Conservation (phyloP, 2,329 filamentous ascomycete genomes). For the Stagonosporopsis vannaccii region DNA sequence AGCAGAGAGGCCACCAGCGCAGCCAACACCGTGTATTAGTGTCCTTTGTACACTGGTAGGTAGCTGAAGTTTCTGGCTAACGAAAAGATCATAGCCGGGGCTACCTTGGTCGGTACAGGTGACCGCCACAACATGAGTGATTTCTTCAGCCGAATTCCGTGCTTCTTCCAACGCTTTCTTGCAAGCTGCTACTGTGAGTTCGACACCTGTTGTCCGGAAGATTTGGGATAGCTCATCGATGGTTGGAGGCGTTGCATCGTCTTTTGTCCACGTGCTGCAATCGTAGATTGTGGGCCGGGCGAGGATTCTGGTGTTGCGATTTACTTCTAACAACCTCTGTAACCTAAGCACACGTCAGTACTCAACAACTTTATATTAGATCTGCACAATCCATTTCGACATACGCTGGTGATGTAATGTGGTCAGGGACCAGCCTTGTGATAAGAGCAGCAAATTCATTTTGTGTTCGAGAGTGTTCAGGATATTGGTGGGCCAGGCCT, state of each 20-base stretch:
- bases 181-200: slow-evolving; percentile 43
- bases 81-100: slow-evolving; percentile 50
- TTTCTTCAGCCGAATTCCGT: slow-evolving; percentile 24
- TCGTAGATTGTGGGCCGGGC: slow-evolving; percentile 23
- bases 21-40: slow-evolving; percentile 50
- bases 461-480: slow-evolving; percentile 18
- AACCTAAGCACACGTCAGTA: slow-evolving; percentile 16
- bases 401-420: slow-evolving; percentile 20
- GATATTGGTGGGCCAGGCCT: slow-evolving; percentile 31
- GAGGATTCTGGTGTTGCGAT: slow-evolving; percentile 21
- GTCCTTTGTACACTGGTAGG: slow-evolving; percentile 40
- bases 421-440: slow-evolving; percentile 19
- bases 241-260: slow-evolving; percentile 20
- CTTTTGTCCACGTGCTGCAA: slow-evolving; percentile 16
- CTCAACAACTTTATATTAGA: not conserved
- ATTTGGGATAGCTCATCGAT: slow-evolving; percentile 36
- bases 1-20: slow-evolving; percentile 49
- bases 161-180: slow-evolving; percentile 45
- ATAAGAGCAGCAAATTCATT: slow-evolving; percentile 22
- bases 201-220: slow-evolving; percentile 41
- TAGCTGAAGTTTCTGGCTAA: slow-evolving; percentile 44
- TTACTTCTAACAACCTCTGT: slow-evolving; percentile 25
- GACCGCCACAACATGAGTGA: slow-evolving; percentile 51
- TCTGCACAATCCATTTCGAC: not conserved
- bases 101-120: slow-evolving; percentile 50